Evolutionary conservation across 2,329 filamentous ascomycete genomes (phyloP).

Genomic region (Phaeosphaeria sp.): DNA sequence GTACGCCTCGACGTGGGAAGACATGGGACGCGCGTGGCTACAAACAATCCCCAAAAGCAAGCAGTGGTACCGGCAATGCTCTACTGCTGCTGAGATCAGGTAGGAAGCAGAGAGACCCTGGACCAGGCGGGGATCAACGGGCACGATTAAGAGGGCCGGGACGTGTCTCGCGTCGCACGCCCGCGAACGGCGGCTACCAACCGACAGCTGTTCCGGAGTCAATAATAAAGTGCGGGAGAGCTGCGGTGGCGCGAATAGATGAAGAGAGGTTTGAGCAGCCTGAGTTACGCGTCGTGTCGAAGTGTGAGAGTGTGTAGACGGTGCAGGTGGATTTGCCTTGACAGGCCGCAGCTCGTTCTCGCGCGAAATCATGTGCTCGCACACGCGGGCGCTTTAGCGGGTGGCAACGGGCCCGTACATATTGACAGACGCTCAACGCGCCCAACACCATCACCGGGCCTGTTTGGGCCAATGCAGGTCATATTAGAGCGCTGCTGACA

Average conservation of each 20-base stretch:
- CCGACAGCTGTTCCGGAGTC: constrained; percentile 1
- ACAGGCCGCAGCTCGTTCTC: constrained; percentile 9
- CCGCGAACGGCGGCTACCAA: constrained; percentile 25
- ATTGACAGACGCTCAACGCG: not conserved
- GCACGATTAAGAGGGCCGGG: constrained; percentile 1
- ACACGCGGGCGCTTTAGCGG: constrained; percentile 26
- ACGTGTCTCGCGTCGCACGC: constrained; percentile 15
- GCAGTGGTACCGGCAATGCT: constrained; percentile 1
- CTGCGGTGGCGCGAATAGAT: constrained; percentile 8
- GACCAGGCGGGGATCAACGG: not conserved
- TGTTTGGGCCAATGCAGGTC: not conserved
- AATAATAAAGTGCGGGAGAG: constrained; percentile 9
- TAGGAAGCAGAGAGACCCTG: constrained; percentile 1
- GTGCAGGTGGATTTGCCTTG: constrained; percentile 13
- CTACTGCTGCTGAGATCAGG: not conserved
- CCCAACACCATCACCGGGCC: not conserved
- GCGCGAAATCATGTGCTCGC: constrained; percentile 31
- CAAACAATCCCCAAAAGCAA: constrained; percentile 1
- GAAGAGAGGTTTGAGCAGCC: constrained; percentile 5
- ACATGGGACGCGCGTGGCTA: constrained; percentile 7
- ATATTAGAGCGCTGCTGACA: not conserved
- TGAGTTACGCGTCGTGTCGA: constrained; percentile 24
- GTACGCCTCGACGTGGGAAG: constrained; percentile 16
- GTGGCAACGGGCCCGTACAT: constrained; percentile 12
- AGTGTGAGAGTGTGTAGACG: constrained; percentile 14